phyloP scores from a whole-genome alignment of 108 stramenopile species.

The Stephanodiscus triporus region DNA sequence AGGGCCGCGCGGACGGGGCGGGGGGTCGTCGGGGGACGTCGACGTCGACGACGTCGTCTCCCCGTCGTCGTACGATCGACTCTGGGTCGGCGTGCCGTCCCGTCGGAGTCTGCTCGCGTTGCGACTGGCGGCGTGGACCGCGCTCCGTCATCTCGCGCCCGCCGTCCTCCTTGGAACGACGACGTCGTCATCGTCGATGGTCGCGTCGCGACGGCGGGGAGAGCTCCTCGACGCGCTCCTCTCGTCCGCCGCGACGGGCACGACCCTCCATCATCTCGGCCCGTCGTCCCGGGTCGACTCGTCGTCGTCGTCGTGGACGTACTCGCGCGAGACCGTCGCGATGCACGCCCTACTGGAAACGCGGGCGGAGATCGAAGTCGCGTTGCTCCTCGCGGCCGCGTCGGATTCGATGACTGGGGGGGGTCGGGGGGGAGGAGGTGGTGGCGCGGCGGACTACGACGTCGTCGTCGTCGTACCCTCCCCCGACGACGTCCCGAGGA shows the following conservation, averaged over 20 bases:
- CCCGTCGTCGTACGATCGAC: neutral
- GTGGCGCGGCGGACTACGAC: neutral
- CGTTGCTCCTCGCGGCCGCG: conserved; percentile 12
- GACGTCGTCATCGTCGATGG: neutral
- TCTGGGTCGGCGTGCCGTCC: conserved; percentile 2
- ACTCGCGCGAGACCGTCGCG: conserved; percentile 21
- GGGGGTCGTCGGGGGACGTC: neutral
- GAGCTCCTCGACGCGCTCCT: conserved; percentile 18
- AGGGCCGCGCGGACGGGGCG: neutral
- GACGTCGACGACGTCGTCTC: neutral
- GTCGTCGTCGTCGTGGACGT: conserved; percentile 13
- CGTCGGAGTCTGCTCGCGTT: conserved; percentile 33
- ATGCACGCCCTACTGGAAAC: conserved; percentile 33
- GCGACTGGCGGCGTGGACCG: conserved; percentile 38
- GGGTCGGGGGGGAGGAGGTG: neutral
- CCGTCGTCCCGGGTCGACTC: too few relatives aligned
- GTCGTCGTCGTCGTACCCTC: too few relatives aligned
- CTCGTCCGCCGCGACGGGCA: too few relatives aligned
- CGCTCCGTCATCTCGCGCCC: conserved; percentile 18
- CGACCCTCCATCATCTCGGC: too few relatives aligned
- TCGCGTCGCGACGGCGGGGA: neutral
- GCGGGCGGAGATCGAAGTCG: conserved; percentile 28
- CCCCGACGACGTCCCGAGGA: neutral
- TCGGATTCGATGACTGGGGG: neutral
- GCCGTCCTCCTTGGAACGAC: neutral